These are phyloP conservation scores for Tolypocladium ovalisporum DNA, from an alignment of 2,329 filamentous ascomycete species.

Conservation along the genomic window DNA sequence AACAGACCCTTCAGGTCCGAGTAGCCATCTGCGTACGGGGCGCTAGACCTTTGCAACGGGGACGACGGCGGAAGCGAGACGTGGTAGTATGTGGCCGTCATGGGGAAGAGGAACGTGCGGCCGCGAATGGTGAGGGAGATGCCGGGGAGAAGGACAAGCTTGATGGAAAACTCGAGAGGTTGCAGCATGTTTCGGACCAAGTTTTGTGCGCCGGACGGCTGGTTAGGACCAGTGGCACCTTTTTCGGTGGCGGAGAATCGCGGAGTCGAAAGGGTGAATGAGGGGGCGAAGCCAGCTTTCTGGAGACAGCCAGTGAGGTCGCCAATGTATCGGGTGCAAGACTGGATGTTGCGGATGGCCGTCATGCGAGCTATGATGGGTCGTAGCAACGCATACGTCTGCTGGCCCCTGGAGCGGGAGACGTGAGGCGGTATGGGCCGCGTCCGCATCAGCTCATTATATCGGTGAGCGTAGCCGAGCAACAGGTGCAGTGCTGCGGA, in stretches of 20 bases:
- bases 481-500: constrained; percentile 62
- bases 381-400: constrained; percentile 38
- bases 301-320: constrained; percentile 31
- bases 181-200: constrained; percentile 33
- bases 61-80: constrained; percentile 26
- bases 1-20: constrained; percentile 30
- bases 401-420: constrained; percentile 23
- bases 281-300: constrained; percentile 32
- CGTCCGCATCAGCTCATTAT: constrained; percentile 59
- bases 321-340: constrained; percentile 30
- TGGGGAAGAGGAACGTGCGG: constrained; percentile 30
- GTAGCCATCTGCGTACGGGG: constrained; percentile 33
- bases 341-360: constrained; percentile 28
- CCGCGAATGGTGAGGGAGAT: constrained; percentile 31
- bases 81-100: constrained; percentile 33
- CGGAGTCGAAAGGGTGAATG: constrained; percentile 30
- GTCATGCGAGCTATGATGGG: constrained; percentile 39
- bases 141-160: constrained; percentile 33
- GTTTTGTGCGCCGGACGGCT: constrained; percentile 29
- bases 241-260: constrained; percentile 17
- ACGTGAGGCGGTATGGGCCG: constrained; percentile 36
- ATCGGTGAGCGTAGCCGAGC: constrained; percentile 67
- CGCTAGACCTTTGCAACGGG: constrained; percentile 26
- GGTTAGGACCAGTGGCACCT: constrained; percentile 19
- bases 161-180: constrained; percentile 28